Evolutionary conservation across 1,284 basidiomycete genomes (phyloP), one percentile per base, ranked within the genome.

Genomic region (Tilletia setariae): DNA sequence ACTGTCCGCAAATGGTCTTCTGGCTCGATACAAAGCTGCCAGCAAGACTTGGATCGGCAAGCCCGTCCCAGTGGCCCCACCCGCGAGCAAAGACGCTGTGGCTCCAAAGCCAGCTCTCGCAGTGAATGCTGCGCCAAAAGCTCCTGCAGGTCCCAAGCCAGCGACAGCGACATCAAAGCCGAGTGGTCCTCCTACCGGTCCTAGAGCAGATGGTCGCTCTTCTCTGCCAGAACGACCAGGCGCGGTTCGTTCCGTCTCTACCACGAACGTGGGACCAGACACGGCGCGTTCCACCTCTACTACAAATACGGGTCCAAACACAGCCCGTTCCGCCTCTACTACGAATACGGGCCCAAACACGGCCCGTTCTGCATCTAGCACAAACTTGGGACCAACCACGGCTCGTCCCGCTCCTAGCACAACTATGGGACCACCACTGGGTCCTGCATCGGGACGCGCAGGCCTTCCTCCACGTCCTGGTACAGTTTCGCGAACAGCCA

Each of bases 41-140:
- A 61, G 56, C 28, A 61, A 61, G 56, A 61, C 56, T 19, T 61
- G 56, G 56, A 9, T 61, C 16, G 28, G 56, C 56, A 9, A 61
- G 28, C 21, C 1, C 51, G 1, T 53, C 15, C 51, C 23, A 53
- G 4, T 23, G 21, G 21, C 4, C 6, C 7, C 16, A 49, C 19
- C 46, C 46, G 46, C 46, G 6, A 6, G 7, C 46, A 49, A 49
- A 23, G 46, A 49, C 21, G 46, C 4, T 23, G 21, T 13, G 56
- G 32, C 56, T 32, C 16, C 56, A 3, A 61, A 61, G 3, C 30
- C 16, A 6, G 23, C 19, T 6, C 19, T 16, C 16, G 19, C 19
- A 19, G 46, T 6, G 21, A 21, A 28, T 23, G 46, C 46, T n/a
- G 19, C 16, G 21, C 21, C 46, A 16, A 49, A 49, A 16, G 8